Percentiles rank a stretch among this genome's conserved stretches.
phyloP scores from a whole-genome alignment of 371 early-diverging fungal species.

The Mucor sp. region DNA sequence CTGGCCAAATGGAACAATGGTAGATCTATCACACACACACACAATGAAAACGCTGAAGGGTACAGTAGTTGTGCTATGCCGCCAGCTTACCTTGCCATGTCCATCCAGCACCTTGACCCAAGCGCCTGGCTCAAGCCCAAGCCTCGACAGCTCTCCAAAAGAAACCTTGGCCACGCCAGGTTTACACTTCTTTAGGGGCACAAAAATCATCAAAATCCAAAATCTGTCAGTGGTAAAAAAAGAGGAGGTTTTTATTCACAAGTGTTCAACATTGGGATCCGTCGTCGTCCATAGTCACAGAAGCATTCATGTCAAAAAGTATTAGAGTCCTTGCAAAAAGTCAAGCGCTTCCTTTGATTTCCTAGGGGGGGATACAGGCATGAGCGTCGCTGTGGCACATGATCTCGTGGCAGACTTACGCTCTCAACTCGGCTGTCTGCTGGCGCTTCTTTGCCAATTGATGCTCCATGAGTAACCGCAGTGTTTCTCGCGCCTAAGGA shows the following conservation, averaged over 20 bases:
- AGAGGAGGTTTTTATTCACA: neutral
- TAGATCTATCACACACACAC: slow-evolving; percentile 11
- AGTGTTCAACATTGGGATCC: neutral
- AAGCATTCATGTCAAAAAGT: neutral
- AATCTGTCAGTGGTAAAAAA: neutral
- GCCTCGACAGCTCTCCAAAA: slow-evolving; percentile 7
- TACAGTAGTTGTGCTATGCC: too few species aligned
- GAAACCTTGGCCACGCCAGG: slow-evolving; percentile 34
- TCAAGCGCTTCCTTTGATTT: slow-evolving; percentile 10
- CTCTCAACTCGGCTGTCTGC: slow-evolving; percentile 52
- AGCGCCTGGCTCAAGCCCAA: slow-evolving; percentile 18
- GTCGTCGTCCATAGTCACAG: neutral
- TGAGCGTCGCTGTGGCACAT: neutral
- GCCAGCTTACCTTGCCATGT: neutral
- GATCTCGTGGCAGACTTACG: slow-evolving; percentile 30
- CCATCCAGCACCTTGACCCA: slow-evolving; percentile 21
- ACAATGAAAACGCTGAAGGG: neutral
- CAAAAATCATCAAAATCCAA: slow-evolving; percentile 7
- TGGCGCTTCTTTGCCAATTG: slow-evolving; percentile 63
- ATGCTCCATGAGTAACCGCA: slow-evolving; percentile 69
- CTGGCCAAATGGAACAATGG: slow-evolving; percentile 39
- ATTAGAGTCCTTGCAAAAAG: slow-evolving; percentile 1
- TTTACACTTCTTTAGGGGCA: neutral
- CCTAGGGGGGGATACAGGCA: neutral
- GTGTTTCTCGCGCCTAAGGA: slow-evolving; percentile 64